Evolutionary conservation across 805 yeast genomes (phyloP).

Genomic region (Starmerella kuoi): DNA sequence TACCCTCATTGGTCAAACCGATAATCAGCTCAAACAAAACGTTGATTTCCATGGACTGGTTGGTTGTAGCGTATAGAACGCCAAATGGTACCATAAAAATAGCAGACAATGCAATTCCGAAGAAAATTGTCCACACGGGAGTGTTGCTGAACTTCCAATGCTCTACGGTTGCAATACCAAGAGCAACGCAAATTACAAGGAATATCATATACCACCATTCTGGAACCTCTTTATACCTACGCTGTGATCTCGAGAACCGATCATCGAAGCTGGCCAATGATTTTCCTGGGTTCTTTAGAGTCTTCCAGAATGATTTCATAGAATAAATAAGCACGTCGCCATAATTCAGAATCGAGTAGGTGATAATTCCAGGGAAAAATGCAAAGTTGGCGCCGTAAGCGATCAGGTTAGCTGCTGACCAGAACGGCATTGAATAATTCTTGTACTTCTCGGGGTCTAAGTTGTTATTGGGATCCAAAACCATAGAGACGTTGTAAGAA

Average conservation of each 20-base stretch:
- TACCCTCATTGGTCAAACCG: slow-evolving; percentile 47
- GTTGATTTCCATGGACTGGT: slow-evolving; percentile 38
- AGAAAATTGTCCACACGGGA: slow-evolving; percentile 37
- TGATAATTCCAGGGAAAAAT: slow-evolving; percentile 42
- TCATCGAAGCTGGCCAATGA: slow-evolving; percentile 33
- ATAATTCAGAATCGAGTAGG: slow-evolving; percentile 39
- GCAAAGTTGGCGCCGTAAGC: slow-evolving; percentile 46
- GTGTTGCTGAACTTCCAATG: slow-evolving; percentile 32
- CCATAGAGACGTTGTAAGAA: slow-evolving; percentile 34
- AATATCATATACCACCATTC: slow-evolving; percentile 46
- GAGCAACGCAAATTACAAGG: slow-evolving; percentile 34
- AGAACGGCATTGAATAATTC: slow-evolving; percentile 53
- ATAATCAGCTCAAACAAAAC: slow-evolving; percentile 40
- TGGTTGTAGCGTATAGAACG: slow-evolving; percentile 39
- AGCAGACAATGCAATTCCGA: slow-evolving; percentile 40
- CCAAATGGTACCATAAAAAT: slow-evolving; percentile 43
- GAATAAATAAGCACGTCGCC: slow-evolving; percentile 5
- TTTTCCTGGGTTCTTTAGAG: slow-evolving; percentile 20
- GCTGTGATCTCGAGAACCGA: slow-evolving; percentile 49
- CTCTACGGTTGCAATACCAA: slow-evolving; percentile 37
- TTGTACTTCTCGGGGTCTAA: slow-evolving; percentile 39
- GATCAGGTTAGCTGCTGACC: slow-evolving; percentile 50
- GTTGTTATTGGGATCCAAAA: slow-evolving; percentile 36
- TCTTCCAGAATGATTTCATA: slow-evolving; percentile 6
- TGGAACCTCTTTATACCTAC: slow-evolving; percentile 50